These are phyloP conservation scores for Warburgia ugandensis DNA, from an alignment of 164 flowering plant species.

Conservation along the genomic window DNA sequence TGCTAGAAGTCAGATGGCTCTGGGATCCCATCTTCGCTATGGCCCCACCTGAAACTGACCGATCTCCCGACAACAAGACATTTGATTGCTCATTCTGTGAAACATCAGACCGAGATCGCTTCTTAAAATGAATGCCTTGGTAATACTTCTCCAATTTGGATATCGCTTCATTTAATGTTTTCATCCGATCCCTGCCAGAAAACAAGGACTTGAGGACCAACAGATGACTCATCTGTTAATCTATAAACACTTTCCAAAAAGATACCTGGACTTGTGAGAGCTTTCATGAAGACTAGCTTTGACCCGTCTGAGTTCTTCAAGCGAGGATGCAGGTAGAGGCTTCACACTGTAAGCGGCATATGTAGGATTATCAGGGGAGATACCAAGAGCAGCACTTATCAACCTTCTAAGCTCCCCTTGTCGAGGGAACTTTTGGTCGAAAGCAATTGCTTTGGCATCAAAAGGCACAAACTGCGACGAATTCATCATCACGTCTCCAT, in stretches of 20 bases:
- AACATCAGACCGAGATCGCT: constrained; percentile 65
- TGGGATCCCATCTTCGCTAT: constrained; percentile 49
- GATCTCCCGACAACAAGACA: constrained; percentile 38
- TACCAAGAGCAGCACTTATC: constrained; percentile 42
- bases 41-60: constrained; percentile 43
- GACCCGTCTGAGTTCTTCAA: constrained; percentile 58
- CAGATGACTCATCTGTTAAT: neutral
- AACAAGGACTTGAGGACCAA: constrained; percentile 1
- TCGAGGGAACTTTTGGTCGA: constrained; percentile 49
- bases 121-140: constrained; percentile 53
- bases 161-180: constrained; percentile 42
- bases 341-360: constrained; percentile 45
- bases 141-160: constrained; percentile 50
- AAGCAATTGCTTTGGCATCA: constrained; percentile 45
- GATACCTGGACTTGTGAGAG: constrained; percentile 58
- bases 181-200: constrained; percentile 54
- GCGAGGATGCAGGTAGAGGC: constrained; percentile 29
- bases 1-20: constrained; percentile 30
- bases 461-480: constrained; percentile 55
- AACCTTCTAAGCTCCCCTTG: constrained; percentile 49
- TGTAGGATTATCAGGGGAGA: constrained; percentile 46
- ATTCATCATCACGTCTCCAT: constrained; percentile 41
- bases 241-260: neutral
- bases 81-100: constrained; percentile 41
- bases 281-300: constrained; percentile 48